Evolutionary conservation across 345 rosid genomes (phyloP).

Genomic region (Eucalyptus melliodora): DNA sequence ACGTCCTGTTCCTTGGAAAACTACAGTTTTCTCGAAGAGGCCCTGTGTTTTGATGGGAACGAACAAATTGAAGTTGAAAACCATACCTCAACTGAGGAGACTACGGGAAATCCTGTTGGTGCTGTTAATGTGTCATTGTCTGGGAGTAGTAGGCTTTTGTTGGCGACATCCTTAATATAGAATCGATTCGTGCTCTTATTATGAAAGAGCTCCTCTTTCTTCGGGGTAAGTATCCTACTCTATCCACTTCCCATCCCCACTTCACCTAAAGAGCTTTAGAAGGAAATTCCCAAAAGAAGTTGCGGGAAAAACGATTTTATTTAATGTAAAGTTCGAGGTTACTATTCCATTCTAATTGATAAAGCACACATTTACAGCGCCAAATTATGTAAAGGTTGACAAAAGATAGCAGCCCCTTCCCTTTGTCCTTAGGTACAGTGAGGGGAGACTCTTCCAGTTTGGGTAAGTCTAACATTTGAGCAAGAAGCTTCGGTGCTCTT

Average conservation of each 20-base stretch:
- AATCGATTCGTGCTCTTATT: neutral
- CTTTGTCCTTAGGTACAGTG: conserved; percentile 9
- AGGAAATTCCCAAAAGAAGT: neutral
- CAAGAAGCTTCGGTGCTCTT: conserved; percentile 48
- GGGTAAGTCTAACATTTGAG: conserved; percentile 20
- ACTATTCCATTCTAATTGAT: neutral
- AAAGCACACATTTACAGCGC: neutral
- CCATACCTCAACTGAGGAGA: neutral
- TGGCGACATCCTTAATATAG: neutral
- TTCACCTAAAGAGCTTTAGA: neutral
- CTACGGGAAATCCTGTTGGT: neutral
- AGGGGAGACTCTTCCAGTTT: conserved; percentile 32
- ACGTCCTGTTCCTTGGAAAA: neutral
- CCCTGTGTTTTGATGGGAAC: neutral
- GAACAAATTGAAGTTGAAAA: neutral
- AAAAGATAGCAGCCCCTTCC: neutral
- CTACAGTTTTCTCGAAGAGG: neutral
- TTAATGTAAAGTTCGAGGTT: neutral
- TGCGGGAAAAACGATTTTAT: neutral
- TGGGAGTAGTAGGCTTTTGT: neutral
- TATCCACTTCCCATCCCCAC: neutral
- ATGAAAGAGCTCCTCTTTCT: neutral
- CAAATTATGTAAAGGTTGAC: neutral
- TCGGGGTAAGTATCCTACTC: neutral
- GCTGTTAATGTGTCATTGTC: neutral